Percentiles rank a stretch among this genome's conserved stretches.
Conservation (phyloP, 2,329 filamentous ascomycete genomes). For the Diaporthe destruens region DNA sequence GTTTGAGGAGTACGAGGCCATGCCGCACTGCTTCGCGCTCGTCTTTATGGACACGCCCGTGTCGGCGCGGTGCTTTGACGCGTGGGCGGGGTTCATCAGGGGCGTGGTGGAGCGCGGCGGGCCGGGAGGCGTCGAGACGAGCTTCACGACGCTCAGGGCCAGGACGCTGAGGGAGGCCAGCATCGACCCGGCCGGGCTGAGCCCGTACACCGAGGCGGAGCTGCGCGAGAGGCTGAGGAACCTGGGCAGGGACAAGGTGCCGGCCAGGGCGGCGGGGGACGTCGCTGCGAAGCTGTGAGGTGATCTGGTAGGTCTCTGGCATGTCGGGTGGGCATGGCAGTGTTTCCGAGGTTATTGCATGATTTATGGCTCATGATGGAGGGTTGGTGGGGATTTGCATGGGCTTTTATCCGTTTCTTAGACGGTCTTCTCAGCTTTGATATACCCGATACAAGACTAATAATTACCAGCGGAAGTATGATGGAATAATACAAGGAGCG, state of each 20-base stretch:
- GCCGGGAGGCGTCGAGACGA: constrained; percentile 51
- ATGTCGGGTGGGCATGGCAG: not conserved
- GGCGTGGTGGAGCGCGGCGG: constrained; percentile 52
- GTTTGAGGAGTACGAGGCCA: constrained; percentile 81
- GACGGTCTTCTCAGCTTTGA: constrained; percentile 10
- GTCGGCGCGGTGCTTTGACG: constrained; percentile 64
- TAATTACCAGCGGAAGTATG: constrained; percentile 1
- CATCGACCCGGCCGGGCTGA: constrained; percentile 59
- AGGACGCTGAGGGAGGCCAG: constrained; percentile 63
- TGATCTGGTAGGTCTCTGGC: not conserved
- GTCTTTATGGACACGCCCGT: constrained; percentile 63
- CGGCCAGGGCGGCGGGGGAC: constrained; percentile 39
- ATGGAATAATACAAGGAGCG: not conserved
- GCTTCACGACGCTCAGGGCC: constrained; percentile 61
- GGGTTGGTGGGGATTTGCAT: constrained; percentile 1
- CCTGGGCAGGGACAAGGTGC: constrained; percentile 45
- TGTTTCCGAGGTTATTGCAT: not conserved
- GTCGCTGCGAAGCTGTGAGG: constrained; percentile 40
- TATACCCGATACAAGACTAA: constrained; percentile 23
- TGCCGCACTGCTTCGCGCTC: constrained; percentile 81
- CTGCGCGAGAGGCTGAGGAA: constrained; percentile 55
- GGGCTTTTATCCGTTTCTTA: not conserved
- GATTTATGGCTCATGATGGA: constrained; percentile 5
- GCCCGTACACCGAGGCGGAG: constrained; percentile 58
- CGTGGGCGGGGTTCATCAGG: constrained; percentile 69